These are phyloP conservation scores for Leccinum subfulvum DNA, from an alignment of 1,284 basidiomycete genomes.

Conservation along the genomic window DNA sequence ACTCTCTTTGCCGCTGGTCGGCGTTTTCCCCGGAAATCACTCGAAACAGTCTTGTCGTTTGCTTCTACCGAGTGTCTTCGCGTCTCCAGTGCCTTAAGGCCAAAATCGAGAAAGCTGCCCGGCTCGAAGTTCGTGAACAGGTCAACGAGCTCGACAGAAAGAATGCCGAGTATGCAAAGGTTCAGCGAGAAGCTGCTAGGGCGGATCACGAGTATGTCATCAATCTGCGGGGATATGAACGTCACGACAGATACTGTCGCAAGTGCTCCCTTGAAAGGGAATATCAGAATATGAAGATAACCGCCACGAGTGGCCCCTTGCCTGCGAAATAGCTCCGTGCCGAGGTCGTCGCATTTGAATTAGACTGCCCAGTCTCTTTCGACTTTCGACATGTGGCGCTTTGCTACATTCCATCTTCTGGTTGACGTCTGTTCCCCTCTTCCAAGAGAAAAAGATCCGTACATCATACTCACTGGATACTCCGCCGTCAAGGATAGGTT, in stretches of 20 bases:
- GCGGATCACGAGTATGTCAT: slow-evolving; percentile 5
- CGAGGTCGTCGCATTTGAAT: slow-evolving; percentile 43
- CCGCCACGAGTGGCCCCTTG: slow-evolving; percentile 48
- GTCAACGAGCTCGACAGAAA: background rate
- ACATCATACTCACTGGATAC: slow-evolving; percentile 17
- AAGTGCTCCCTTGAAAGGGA: slow-evolving; percentile 35
- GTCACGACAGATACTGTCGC: slow-evolving; percentile 18
- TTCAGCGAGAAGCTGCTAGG: slow-evolving; percentile 10
- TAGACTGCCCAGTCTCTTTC: slow-evolving; percentile 35
- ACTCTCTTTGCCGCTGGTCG: slow-evolving; percentile 17
- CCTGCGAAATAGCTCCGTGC: slow-evolving; percentile 30
- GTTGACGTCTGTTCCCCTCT: slow-evolving; percentile 30
- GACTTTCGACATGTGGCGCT: slow-evolving; percentile 45
- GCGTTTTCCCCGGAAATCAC: slow-evolving; percentile 21
- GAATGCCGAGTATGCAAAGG: slow-evolving; percentile 18
- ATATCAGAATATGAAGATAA: slow-evolving; percentile 32
- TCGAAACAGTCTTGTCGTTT: slow-evolving; percentile 28
- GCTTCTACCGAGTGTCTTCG: slow-evolving; percentile 28
- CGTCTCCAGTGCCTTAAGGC: slow-evolving; percentile 26
- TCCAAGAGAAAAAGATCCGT: background rate
- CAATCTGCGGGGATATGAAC: background rate
- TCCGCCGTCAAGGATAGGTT: background rate
- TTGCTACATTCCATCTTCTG: slow-evolving; percentile 39
- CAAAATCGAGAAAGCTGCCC: slow-evolving; percentile 27
- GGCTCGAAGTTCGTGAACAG: background rate